Evolutionary conservation across 805 yeast species (phyloP).

Genomic region (Zygoascus biomembranicola): DNA sequence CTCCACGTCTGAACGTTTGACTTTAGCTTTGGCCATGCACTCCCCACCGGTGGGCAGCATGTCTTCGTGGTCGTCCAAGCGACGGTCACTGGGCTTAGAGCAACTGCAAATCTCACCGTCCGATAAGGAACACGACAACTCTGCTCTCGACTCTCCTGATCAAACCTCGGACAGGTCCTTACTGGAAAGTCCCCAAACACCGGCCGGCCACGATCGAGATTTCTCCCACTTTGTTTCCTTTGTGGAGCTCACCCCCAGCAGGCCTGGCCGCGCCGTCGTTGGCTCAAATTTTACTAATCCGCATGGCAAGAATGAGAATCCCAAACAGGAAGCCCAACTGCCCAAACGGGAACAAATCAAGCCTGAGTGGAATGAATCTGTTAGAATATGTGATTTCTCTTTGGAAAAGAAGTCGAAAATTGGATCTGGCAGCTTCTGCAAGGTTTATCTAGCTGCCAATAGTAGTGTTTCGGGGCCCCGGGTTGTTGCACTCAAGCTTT

Average conservation of each 20-base stretch:
- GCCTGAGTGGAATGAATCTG: background rate
- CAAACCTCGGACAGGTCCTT: background rate
- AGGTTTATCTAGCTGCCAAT: background rate
- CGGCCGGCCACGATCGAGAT: background rate
- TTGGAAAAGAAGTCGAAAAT: background rate
- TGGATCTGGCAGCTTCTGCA: background rate
- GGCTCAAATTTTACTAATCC: background rate
- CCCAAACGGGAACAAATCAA: background rate
- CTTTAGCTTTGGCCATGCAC: background rate
- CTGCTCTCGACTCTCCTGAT: background rate
- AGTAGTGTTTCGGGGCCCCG: background rate
- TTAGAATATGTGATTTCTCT: background rate
- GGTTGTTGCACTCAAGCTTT: background rate
- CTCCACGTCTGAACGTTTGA: no score
- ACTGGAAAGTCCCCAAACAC: background rate
- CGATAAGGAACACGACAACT: background rate
- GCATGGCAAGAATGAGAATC: background rate
- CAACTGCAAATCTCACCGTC: background rate
- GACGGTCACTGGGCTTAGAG: background rate
- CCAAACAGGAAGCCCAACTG: background rate
- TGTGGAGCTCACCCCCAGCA: background rate
- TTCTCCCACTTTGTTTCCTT: background rate
- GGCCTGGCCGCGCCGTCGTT: background rate
- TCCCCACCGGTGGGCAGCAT: background rate
- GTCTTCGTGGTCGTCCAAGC: background rate